Conservation (phyloP, 345 rosid genomes). For the Jatropha curcas region DNA sequence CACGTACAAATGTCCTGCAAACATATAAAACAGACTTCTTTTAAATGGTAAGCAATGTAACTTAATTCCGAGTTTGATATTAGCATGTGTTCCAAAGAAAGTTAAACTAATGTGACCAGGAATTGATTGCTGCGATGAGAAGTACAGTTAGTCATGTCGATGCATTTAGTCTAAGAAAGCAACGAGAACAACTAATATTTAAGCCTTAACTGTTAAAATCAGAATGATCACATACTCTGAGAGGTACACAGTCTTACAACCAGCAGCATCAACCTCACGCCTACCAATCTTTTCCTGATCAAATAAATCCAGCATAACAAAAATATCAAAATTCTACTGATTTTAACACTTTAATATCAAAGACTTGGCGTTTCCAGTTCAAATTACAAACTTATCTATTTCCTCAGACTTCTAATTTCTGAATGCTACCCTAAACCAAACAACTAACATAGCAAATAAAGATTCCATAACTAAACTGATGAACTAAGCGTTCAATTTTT, state of each 20-base stretch:
- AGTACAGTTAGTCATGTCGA: neutral
- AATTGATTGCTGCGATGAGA: neutral
- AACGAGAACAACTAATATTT: neutral
- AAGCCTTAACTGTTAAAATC: neutral
- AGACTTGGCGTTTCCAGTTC: neutral
- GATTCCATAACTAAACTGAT: no score
- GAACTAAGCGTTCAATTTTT: no score
- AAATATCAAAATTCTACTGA: neutral
- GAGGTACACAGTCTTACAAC: slow-evolving; percentile 72
- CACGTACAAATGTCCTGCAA: slow-evolving; percentile 76
- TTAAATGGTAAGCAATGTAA: neutral
- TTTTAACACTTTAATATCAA: neutral
- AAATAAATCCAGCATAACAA: slow-evolving; percentile 5
- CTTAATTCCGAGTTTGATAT: neutral
- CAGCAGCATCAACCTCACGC: slow-evolving; percentile 78
- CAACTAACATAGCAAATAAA: no score
- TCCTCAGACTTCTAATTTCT: neutral
- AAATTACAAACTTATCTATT: neutral
- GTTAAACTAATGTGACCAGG: neutral
- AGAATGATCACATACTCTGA: slow-evolving; percentile 64
- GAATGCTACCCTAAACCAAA: no score
- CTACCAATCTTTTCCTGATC: slow-evolving; percentile 64
- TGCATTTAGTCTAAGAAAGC: slow-evolving; percentile 1
- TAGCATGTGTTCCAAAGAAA: neutral
- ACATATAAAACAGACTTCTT: slow-evolving; percentile 3